phyloP scores from a whole-genome alignment of 169 alveolate species.

The Eimeria acervulina region DNA sequence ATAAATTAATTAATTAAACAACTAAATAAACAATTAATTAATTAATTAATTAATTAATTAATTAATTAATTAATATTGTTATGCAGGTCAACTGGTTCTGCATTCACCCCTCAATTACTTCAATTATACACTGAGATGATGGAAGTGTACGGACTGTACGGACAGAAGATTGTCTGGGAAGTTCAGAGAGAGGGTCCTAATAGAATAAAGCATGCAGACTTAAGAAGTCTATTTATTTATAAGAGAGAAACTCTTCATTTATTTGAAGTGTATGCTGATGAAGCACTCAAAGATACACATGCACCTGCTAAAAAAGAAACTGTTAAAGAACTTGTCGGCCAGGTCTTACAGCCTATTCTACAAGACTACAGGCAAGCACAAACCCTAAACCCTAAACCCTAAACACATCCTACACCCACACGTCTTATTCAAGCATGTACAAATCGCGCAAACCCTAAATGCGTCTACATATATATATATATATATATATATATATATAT shows the following conservation, averaged over 20 bases:
- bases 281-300: constrained; percentile 62
- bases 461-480: no score
- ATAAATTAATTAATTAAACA: no score
- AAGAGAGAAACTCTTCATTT: constrained; percentile 77
- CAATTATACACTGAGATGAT: constrained; percentile 71
- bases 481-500: no score
- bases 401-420: neutral
- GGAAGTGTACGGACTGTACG: constrained; percentile 72
- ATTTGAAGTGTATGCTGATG: constrained; percentile 67
- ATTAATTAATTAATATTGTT: neutral
- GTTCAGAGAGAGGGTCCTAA: constrained; percentile 70
- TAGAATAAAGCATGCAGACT: constrained; percentile 62
- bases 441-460: no score
- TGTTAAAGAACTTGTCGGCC: constrained; percentile 63
- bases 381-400: constrained; percentile 43
- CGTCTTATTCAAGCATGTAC: neutral
- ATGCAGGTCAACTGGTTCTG: constrained; percentile 82
- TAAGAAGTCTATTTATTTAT: constrained; percentile 29
- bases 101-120: constrained; percentile 81
- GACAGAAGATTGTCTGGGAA: constrained; percentile 66
- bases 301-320: constrained; percentile 9
- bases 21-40: neutral
- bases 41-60: no score
- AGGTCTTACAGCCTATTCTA: constrained; percentile 78
- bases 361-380: constrained; percentile 73